Base-by-base conservation (phyloP, 176 grass and related monocot species). In the Musa schizocarpa region DNA sequence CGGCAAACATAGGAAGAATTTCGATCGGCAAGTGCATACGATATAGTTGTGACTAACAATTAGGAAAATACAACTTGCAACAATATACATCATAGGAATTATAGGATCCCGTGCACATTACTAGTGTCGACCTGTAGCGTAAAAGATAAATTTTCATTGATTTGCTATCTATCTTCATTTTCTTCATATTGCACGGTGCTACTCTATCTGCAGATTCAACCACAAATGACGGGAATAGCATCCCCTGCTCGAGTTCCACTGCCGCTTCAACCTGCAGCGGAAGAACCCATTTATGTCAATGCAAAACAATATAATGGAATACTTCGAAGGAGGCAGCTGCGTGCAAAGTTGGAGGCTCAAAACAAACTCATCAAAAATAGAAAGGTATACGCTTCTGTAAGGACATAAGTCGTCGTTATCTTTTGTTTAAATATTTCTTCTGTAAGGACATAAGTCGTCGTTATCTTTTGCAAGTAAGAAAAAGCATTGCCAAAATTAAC, bases 241-340 rank as follows among this genome's bases (percentile, higher is more conserved):
- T 70, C 78, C 62, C 61, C 81, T 2, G 9, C 79, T 81, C 83
- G 73, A 8, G 78, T 89, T 65, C 78, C 85, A 2, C 89, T 89
- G 81, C 78, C 88, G 74, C 84, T 86, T 52, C 85, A 99, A 80
- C 84, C 88, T 77, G 80, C 81, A 54, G 85, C 78, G 65, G 96
- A 93, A 81, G 88, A 91, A 62, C 91, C 96, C 51, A 91, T 99
- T 53, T 92, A 91, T 88, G 96, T 99, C 54, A 99, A 99, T 80
- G 82, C 96, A 65, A 99, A 99, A 74, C 96, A 99, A 82, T 99
- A 99, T 71, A 82, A 87, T 65, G 96, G 91, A 23, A 99, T 99
- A 50, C 86, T 99, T 69, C 83, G 96, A 26, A 95, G 96, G 75
- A 89, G 96, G 71, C 83, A 99, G 26, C 86, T 82, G 50, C 90